Base-by-base conservation (phyloP, 108 stramenopile species). In the Nitzschia sp. region DNA sequence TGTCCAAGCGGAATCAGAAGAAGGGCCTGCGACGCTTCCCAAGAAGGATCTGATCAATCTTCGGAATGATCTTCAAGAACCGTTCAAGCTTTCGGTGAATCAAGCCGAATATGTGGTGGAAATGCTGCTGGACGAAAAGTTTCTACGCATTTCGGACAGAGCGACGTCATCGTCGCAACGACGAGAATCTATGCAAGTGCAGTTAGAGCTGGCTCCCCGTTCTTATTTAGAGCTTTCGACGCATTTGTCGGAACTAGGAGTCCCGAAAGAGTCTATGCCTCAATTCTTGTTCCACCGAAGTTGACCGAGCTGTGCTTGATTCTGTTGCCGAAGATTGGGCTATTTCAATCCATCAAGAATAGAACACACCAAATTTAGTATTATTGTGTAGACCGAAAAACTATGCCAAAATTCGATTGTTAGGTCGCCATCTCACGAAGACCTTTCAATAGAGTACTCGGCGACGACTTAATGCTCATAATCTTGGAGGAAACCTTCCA, bases 271-370 rank as follows among this genome's bases (percentile, higher is more conserved):
- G 23, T 68, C 79, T 30, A 68, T 91, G 45, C 90, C 90, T 3
- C 90, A 91, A 60, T 85, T 76, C 31, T 75, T 91, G 55, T 80
- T 84, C 32, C 87, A 91, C 66, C 75, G 81, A 26, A 62, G 19
- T 38, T 62, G 35, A 62, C 25, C 9, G 13, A 13, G n/a, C n/a
- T n/a, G n/a, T n/a, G n/a, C n/a, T n/a, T n/a, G n/a, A n/a, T n/a
- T n/a, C n/a, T n/a, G n/a, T n/a, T n/a, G n/a, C n/a, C n/a, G n/a
- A n/a, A n/a, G n/a, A n/a, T n/a, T n/a, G n/a, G n/a, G n/a, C n/a
- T n/a, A n/a, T n/a, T n/a, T n/a, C n/a, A n/a, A n/a, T n/a, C n/a
- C n/a, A n/a, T n/a, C n/a, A n/a, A n/a, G n/a, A n/a, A n/a, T n/a
- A n/a, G n/a, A n/a, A n/a, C n/a, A n/a, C n/a, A n/a, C n/a, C n/a